phyloP scores from a whole-genome alignment of 139 green algal species.

The Zygnema circumcarinatum region DNA sequence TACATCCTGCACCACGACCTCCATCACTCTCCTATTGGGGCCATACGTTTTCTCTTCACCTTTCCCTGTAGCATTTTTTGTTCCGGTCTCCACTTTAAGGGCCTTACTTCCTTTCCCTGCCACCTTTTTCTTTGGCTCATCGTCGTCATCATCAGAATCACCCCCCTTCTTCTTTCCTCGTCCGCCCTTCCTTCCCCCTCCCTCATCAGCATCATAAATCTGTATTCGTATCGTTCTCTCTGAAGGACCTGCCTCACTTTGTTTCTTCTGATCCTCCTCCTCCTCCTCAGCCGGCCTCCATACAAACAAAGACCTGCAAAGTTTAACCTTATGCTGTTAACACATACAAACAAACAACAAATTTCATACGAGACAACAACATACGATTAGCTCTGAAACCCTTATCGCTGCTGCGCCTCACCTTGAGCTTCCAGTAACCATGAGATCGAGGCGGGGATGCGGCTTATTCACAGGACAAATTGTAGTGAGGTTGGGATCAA shows the following conservation, averaged over 20 bases:
- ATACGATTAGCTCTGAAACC: no score
- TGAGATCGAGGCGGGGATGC: conserved; percentile 78
- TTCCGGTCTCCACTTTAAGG: not conserved
- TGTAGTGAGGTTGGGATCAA: conserved; percentile 82
- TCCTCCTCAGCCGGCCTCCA: conserved; percentile 37
- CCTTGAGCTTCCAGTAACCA: conserved; percentile 68
- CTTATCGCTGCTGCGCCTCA: no score
- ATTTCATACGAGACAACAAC: no score
- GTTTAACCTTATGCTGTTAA: not conserved
- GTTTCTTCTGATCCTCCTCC: not conserved
- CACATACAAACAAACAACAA: not conserved
- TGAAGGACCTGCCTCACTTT: not conserved
- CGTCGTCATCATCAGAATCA: not conserved
- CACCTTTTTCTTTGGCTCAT: conserved; percentile 8
- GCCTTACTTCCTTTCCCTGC: not conserved
- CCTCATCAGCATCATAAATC: conserved; percentile 23
- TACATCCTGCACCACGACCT: not conserved
- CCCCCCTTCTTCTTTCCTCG: not conserved
- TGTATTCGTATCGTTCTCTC: not conserved
- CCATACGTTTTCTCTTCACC: conserved; percentile 3
- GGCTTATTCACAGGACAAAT: conserved; percentile 87
- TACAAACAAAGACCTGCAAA: conserved; percentile 31
- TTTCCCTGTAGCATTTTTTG: not conserved
- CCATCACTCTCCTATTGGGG: not conserved
- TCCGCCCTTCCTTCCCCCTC: conserved; percentile 11